These are phyloP conservation scores for Cynara cardunculus DNA, from an alignment of 129 eudicot species.

Conservation along the genomic window DNA sequence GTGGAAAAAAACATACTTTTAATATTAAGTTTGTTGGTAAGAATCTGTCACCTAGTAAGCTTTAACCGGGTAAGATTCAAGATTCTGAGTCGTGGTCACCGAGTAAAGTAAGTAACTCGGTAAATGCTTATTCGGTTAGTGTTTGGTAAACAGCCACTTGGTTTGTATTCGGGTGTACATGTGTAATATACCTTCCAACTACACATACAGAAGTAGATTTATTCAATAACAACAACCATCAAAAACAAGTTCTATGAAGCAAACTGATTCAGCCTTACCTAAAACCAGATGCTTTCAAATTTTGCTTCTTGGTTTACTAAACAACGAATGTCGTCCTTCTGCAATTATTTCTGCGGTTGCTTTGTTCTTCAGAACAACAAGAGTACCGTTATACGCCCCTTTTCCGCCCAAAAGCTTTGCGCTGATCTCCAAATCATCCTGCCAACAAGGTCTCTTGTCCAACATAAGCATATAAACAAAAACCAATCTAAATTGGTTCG, in stretches of 20 bases:
- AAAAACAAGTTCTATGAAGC: not conserved
- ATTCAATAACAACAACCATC: slow-evolving; percentile 1
- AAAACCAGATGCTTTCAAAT: not conserved
- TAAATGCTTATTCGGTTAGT: too few relatives aligned
- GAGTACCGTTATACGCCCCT: slow-evolving; percentile 24
- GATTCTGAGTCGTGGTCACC: too few relatives aligned
- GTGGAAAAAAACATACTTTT: too few relatives aligned
- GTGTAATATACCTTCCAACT: not conserved
- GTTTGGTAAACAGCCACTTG: too few relatives aligned
- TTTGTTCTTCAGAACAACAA: slow-evolving; percentile 26
- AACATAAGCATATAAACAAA: not conserved
- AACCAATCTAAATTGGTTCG: not conserved
- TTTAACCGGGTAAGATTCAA: too few relatives aligned
- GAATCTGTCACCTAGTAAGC: too few relatives aligned
- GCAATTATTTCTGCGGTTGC: slow-evolving; percentile 25
- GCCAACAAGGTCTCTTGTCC: too few relatives aligned
- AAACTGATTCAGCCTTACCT: not conserved
- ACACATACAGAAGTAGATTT: not conserved
- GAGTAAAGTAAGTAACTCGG: too few relatives aligned
- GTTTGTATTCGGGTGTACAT: not conserved
- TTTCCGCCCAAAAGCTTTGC: slow-evolving; percentile 23
- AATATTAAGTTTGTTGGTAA: too few relatives aligned
- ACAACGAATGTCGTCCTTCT: slow-evolving; percentile 27
- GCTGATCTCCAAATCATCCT: slow-evolving; percentile 33
- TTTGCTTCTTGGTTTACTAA: slow-evolving; percentile 13